phyloP scores from a whole-genome alignment of 371 early-diverging fungal species.

The Lichtheimia ramosa region DNA sequence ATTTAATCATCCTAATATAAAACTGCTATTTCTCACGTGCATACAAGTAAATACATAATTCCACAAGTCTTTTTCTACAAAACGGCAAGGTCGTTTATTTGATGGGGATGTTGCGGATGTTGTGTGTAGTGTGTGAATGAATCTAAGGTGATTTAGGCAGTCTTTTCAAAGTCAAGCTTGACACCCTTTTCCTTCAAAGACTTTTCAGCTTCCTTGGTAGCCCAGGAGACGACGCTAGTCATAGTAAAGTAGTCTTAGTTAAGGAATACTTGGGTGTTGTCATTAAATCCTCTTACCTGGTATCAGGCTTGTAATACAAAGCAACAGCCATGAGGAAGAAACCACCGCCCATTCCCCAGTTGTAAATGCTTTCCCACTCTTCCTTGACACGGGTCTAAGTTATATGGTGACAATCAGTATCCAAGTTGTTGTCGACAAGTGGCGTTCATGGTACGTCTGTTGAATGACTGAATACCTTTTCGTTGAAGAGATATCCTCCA shows the following conservation, averaged over 20 bases:
- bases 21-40: too few species aligned
- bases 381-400: conserved; percentile 64
- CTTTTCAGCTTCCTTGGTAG: conserved; percentile 54
- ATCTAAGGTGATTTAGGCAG: conserved; percentile 14
- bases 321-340: conserved; percentile 51
- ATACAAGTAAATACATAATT: too few species aligned
- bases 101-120: too few species aligned
- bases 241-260: too few species aligned
- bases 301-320: conserved; percentile 70
- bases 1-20: too few species aligned
- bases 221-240: conserved; percentile 50
- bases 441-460: background rate
- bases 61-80: too few species aligned
- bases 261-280: too few species aligned
- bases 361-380: conserved; percentile 66
- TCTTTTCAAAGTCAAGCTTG: conserved; percentile 34
- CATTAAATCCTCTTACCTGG: conserved; percentile 52
- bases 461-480: conserved; percentile 52
- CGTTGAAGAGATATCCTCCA: conserved; percentile 64
- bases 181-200: conserved; percentile 54
- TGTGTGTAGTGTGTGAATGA: too few species aligned
- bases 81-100: too few species aligned
- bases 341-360: conserved; percentile 62
- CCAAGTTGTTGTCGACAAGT: background rate
- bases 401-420: background rate